phyloP scores from a whole-genome alignment of 768 basidiomycete genomes.

The Sutorius australiensis region DNA sequence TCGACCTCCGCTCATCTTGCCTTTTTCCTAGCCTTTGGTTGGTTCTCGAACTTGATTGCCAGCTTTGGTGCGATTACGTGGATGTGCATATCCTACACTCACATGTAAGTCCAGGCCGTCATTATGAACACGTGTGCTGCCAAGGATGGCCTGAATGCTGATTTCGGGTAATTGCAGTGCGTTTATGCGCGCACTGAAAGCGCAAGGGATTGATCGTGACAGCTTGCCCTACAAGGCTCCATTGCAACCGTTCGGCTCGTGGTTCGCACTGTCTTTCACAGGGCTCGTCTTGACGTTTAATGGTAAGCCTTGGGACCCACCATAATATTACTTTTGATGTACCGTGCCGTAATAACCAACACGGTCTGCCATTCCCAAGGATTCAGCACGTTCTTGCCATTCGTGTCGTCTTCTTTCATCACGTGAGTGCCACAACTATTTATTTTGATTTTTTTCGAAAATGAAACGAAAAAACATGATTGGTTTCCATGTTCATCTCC shows the following conservation, averaged over 20 bases:
- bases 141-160: background rate
- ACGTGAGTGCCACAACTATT: slow-evolving; percentile 41
- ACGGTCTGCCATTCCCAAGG: slow-evolving; percentile 9
- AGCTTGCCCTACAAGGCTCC: slow-evolving; percentile 51
- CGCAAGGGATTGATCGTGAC: slow-evolving; percentile 41
- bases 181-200: slow-evolving; percentile 25
- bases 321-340: slow-evolving; percentile 7
- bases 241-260: slow-evolving; percentile 60
- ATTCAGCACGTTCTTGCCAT: slow-evolving; percentile 31
- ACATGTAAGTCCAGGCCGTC: slow-evolving; percentile 17
- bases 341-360: slow-evolving; percentile 5
- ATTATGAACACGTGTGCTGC: slow-evolving; percentile 6
- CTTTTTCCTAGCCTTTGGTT: slow-evolving; percentile 18
- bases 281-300: slow-evolving; percentile 56
- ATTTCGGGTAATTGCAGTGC: slow-evolving; percentile 11
- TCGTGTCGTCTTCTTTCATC: slow-evolving; percentile 54
- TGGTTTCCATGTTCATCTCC: slow-evolving; percentile 26
- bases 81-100: slow-evolving; percentile 29
- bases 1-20: slow-evolving; percentile 17
- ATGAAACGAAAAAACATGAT: background rate
- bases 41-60: slow-evolving; percentile 30
- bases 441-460: background rate
- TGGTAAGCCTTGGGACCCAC: slow-evolving; percentile 26
- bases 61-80: slow-evolving; percentile 35
- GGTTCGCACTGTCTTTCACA: slow-evolving; percentile 53